These are phyloP conservation scores for Eucalyptus shirleyi DNA, from an alignment of 345 rosid species.

Conservation along the genomic window DNA sequence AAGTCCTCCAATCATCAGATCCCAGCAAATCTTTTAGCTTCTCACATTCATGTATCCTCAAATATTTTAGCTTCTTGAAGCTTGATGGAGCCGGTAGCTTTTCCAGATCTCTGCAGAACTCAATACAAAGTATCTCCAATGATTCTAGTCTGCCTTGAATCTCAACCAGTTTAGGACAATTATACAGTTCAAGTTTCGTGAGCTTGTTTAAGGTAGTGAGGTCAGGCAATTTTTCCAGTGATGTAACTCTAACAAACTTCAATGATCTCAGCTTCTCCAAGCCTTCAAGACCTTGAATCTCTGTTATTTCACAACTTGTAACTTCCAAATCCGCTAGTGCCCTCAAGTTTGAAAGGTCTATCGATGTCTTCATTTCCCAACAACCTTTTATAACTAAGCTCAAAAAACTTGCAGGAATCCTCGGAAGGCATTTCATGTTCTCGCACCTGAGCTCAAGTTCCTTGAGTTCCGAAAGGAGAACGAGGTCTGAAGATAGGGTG, in stretches of 20 bases:
- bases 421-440: neutral
- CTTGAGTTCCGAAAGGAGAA: neutral
- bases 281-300: neutral
- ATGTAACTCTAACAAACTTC: neutral
- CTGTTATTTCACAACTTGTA: neutral
- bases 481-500: neutral
- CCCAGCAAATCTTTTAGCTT: neutral
- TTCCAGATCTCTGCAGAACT: neutral
- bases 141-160: neutral
- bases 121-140: neutral
- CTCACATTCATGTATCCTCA: neutral
- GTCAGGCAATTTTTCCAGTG: neutral
- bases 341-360: neutral
- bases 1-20: neutral
- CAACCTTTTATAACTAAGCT: neutral
- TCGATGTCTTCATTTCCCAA: neutral
- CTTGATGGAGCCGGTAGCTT: neutral
- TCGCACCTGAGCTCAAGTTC: neutral
- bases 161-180: neutral
- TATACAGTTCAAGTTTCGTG: neutral
- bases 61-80: neutral
- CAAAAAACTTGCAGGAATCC: neutral
- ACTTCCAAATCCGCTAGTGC: neutral
- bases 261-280: neutral
- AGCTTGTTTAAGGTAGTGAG: neutral